Evolutionary conservation across 2,329 filamentous ascomycete genomes (phyloP).

Genomic region (Onygena corvina): DNA sequence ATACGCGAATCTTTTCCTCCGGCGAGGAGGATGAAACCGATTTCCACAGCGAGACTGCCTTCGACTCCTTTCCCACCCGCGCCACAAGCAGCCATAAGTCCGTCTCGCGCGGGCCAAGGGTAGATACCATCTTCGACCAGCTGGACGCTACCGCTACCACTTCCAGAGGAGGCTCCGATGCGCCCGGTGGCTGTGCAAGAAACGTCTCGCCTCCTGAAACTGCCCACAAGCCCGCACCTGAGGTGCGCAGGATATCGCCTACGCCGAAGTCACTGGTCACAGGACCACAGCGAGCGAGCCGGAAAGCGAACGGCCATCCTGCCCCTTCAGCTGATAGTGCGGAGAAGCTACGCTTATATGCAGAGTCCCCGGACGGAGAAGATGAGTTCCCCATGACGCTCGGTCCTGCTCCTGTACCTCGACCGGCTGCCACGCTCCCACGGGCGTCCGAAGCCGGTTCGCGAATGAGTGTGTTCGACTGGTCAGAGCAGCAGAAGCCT

Average conservation of each 20-base stretch:
- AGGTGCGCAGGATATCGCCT: not conserved
- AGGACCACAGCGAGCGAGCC: not conserved
- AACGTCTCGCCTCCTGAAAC: not conserved
- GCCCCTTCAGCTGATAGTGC: not conserved
- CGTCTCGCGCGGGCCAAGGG: conserved; percentile 44
- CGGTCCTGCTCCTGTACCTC: not conserved
- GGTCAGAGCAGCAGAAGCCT: conserved; percentile 47
- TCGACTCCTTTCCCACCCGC: conserved; percentile 51
- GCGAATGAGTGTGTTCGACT: conserved; percentile 42
- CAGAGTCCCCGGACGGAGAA: not conserved
- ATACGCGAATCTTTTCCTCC: conserved; percentile 45
- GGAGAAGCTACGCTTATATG: not conserved
- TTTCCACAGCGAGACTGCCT: conserved; percentile 49
- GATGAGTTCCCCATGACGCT: not conserved
- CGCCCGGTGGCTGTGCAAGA: not conserved
- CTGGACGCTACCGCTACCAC: not conserved
- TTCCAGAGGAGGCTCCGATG: not conserved
- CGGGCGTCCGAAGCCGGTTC: conserved; percentile 7
- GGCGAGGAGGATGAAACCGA: conserved; percentile 51
- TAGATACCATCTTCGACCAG: conserved; percentile 52
- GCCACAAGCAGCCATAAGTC: conserved; percentile 42
- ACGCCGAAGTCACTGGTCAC: not conserved
- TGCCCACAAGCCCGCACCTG: not conserved
- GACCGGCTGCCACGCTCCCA: conserved; percentile 10
- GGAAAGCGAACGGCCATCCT: not conserved